These are phyloP conservation scores for Metschnikowia continentalis DNA, from an alignment of 805 yeast genomes.

Conservation along the genomic window DNA sequence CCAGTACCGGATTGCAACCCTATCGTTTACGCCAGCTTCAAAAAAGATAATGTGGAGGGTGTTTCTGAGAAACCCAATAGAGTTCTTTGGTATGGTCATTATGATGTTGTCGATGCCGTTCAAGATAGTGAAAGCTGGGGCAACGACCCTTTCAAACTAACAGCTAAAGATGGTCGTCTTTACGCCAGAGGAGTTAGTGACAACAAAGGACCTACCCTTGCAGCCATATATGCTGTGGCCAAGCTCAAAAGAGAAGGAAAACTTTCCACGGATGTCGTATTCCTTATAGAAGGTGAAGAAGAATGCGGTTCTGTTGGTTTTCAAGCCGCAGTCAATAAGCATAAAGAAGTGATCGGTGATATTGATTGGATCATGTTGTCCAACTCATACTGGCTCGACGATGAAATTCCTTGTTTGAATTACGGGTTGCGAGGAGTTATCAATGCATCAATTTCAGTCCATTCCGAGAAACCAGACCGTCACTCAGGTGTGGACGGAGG, in stretches of 20 bases:
- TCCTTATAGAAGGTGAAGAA: slow-evolving; percentile 91
- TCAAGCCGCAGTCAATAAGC: slow-evolving; percentile 53
- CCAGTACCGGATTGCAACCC: slow-evolving; percentile 83
- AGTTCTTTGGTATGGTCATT: slow-evolving; percentile 90
- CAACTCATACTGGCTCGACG: slow-evolving; percentile 93
- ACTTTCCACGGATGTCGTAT: slow-evolving; percentile 69
- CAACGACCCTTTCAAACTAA: slow-evolving; percentile 71
- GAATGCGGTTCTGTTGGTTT: slow-evolving; percentile 91
- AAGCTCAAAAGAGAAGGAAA: slow-evolving; percentile 50
- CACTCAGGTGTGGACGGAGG: slow-evolving; percentile 99
- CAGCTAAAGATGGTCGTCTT: slow-evolving; percentile 77
- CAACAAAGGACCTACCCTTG: slow-evolving; percentile 89
- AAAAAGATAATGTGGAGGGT: slow-evolving; percentile 7
- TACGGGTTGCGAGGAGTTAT: slow-evolving; percentile 93
- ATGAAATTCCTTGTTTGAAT: slow-evolving; percentile 81
- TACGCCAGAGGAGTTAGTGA: slow-evolving; percentile 93
- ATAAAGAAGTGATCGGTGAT: slow-evolving; percentile 53
- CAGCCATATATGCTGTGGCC: slow-evolving; percentile 84
- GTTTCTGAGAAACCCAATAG: slow-evolving; percentile 24
- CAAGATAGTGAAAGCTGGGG: slow-evolving; percentile 56
- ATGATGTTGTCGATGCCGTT: slow-evolving; percentile 85
- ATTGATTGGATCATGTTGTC: slow-evolving; percentile 89
- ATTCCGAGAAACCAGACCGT: slow-evolving; percentile 76
- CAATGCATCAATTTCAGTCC: slow-evolving; percentile 67
- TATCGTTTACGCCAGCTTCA: slow-evolving; percentile 71